phyloP scores from a whole-genome alignment of 164 flowering plant species.

The Cinnamomum chago region DNA sequence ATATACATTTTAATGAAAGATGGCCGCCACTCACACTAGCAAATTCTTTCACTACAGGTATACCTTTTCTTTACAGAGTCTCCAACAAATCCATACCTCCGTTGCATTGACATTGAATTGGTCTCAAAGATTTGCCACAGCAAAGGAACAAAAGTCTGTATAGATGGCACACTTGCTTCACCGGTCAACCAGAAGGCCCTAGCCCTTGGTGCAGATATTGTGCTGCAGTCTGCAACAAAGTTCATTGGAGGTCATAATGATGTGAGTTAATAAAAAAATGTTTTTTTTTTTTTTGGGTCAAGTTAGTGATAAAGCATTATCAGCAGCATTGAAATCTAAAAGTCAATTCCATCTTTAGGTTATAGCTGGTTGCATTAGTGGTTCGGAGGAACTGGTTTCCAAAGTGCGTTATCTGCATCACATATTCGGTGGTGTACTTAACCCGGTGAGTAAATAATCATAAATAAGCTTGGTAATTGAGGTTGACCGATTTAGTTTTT shows the following conservation, averaged over 20 bases:
- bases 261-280: slow-evolving; percentile 29
- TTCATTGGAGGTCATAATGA: slow-evolving; percentile 91
- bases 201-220: slow-evolving; percentile 92
- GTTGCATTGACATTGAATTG: slow-evolving; percentile 85
- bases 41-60: slow-evolving; percentile 46
- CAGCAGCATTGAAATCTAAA: not conserved
- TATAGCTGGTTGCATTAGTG: slow-evolving; percentile 90
- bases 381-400: slow-evolving; percentile 55
- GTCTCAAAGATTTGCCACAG: slow-evolving; percentile 88
- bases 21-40: not conserved
- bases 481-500: too few species aligned
- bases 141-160: slow-evolving; percentile 79
- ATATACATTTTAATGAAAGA: not conserved
- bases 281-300: not conserved
- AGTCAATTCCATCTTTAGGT: slow-evolving; percentile 42
- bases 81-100: slow-evolving; percentile 94
- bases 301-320: not conserved
- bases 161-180: slow-evolving; percentile 96
- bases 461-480: not conserved
- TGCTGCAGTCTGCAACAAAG: slow-evolving; percentile 92
- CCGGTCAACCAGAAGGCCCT: slow-evolving; percentile 95
- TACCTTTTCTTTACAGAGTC: slow-evolving; percentile 94
- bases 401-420: slow-evolving; percentile 78
- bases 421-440: slow-evolving; percentile 80
- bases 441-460: slow-evolving; percentile 63